Conservation (phyloP, 495 filamentous ascomycete genomes). For the Aspergillus olivimuriae region DNA sequence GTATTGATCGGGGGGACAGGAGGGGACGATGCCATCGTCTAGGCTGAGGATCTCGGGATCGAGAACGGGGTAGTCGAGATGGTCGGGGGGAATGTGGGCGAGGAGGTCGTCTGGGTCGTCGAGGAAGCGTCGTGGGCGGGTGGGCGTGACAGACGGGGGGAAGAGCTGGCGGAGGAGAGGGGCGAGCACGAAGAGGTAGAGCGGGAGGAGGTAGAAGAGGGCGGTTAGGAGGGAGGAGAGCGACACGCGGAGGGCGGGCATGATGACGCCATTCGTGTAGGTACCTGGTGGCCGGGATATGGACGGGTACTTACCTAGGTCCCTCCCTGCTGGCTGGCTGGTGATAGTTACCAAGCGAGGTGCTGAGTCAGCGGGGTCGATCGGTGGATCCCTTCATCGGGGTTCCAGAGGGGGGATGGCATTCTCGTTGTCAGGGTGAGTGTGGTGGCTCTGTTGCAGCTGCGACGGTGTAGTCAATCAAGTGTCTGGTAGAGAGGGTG, state of each 20-base stretch:
- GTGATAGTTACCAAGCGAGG: no score
- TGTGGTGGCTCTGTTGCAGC: no score
- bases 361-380: no score
- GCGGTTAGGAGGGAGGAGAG: conserved; percentile 29
- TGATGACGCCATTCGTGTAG: background rate
- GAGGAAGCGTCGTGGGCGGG: conserved; percentile 4
- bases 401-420: no score
- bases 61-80: conserved; percentile 10
- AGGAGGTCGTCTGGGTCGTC: conserved; percentile 7
- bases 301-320: no score
- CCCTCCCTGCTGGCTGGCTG: no score
- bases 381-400: no score
- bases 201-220: conserved; percentile 35
- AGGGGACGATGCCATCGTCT: conserved; percentile 28
- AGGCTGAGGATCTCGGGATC: conserved; percentile 25
- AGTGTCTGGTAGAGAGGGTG: no score
- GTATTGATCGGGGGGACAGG: conserved; percentile 29
- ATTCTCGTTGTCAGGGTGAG: no score
- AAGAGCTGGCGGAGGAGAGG: conserved; percentile 17
- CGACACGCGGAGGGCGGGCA: conserved; percentile 9
- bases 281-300: no score
- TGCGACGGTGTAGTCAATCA: no score
- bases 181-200: conserved; percentile 31
- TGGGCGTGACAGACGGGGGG: conserved; percentile 9
- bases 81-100: conserved; percentile 4